Conservation (phyloP, 257 asterid species). For the Echium plantagineum region DNA sequence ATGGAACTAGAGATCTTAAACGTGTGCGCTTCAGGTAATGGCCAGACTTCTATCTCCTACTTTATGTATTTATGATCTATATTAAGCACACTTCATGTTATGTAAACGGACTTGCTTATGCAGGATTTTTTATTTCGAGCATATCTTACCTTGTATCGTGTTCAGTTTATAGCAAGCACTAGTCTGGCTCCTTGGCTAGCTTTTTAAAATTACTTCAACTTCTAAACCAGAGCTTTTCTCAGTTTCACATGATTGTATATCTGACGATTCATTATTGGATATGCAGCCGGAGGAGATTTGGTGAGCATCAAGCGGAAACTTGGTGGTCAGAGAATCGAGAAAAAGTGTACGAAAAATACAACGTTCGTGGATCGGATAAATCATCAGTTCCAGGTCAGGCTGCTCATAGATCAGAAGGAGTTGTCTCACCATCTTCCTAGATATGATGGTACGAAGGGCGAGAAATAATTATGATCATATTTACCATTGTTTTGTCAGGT, state of each 20-base stretch:
- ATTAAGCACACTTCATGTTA: not conserved
- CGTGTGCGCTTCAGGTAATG: conserved; percentile 94
- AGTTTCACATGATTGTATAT: not conserved
- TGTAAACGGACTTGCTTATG: not conserved
- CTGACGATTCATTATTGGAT: not conserved
- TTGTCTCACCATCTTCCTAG: conserved; percentile 63
- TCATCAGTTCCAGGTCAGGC: conserved; percentile 61
- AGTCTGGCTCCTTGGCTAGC: not conserved
- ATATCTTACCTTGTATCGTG: no score
- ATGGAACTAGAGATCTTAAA: conserved; percentile 91
- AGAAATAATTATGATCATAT: not conserved
- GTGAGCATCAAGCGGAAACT: conserved; percentile 96
- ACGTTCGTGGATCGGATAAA: conserved; percentile 81
- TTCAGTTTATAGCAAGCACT: not conserved
- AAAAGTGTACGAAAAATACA: conserved; percentile 71
- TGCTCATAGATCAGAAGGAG: conserved; percentile 68
- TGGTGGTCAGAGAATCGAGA: conserved; percentile 99
- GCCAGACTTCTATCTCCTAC: not conserved
- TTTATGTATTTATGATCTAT: not conserved
- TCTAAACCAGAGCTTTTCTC: not conserved
- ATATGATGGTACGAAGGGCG: conserved; percentile 22
- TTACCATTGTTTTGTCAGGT: not conserved
- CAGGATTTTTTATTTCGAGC: not conserved
- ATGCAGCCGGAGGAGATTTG: conserved; percentile 83
- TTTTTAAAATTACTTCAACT: not conserved